These are phyloP conservation scores for Daphne laureola DNA, from an alignment of 441 rosid genomes.

Conservation along the genomic window DNA sequence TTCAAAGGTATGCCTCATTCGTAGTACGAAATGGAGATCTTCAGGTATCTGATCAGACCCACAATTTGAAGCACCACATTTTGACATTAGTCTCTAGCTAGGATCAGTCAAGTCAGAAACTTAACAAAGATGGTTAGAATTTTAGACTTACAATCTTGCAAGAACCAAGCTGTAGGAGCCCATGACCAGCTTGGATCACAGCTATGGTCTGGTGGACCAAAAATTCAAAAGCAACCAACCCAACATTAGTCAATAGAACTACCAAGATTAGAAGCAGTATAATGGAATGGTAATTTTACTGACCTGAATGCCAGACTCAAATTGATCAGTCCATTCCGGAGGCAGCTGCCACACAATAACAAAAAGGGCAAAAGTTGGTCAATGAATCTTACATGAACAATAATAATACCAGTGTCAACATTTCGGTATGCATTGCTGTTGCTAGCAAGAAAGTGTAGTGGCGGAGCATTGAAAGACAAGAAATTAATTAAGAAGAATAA, in stretches of 20 bases:
- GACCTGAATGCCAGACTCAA: conserved; percentile 98
- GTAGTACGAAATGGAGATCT: conserved; percentile 92
- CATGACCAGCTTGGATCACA: conserved; percentile 99
- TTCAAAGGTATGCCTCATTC: conserved; percentile 93
- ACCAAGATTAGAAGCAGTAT: conserved; percentile 17
- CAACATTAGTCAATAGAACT: conserved; percentile 11
- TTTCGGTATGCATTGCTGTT: neutral
- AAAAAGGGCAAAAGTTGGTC: conserved; percentile 24
- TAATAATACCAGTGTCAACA: neutral
- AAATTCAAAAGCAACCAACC: conserved; percentile 4
- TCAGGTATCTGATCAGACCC: conserved; percentile 60
- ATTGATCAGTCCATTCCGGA: conserved; percentile 97
- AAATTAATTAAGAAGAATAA: neutral
- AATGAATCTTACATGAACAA: neutral
- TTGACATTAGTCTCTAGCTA: too few species aligned
- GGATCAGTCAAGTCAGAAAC: too few species aligned
- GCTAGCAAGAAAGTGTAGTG: neutral
- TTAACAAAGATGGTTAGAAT: neutral
- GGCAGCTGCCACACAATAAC: conserved; percentile 68
- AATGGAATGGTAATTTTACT: conserved; percentile 9
- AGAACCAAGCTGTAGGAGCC: conserved; percentile 89
- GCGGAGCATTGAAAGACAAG: neutral
- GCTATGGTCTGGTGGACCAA: conserved; percentile 72
- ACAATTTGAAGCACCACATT: neutral
- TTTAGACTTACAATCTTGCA: conserved; percentile 77